Conservation (phyloP, 306 rosid species). For the Cicer arietinum region DNA sequence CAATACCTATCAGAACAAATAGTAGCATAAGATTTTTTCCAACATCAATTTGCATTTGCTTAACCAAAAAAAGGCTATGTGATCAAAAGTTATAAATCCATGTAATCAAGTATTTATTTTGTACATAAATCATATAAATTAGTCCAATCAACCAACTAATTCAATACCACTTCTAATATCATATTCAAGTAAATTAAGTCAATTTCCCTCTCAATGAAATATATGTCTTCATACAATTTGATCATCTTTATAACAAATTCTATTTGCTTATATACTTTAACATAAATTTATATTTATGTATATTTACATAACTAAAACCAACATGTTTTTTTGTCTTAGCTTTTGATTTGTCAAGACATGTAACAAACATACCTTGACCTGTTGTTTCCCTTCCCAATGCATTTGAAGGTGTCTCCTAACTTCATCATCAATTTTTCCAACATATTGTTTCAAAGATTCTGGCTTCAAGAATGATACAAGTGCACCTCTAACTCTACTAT, state of each 20-base stretch:
- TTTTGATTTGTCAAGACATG: neutral
- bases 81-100: neutral
- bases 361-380: constrained; percentile 51
- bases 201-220: neutral
- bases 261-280: neutral
- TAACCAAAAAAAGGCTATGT: neutral
- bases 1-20: constrained; percentile 53
- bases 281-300: neutral
- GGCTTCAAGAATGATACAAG: constrained; percentile 75
- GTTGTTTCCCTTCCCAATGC: constrained; percentile 72
- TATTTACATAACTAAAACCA: neutral
- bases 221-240: neutral
- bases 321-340: neutral
- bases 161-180: neutral
- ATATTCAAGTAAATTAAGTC: neutral
- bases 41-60: neutral
- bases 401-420: constrained; percentile 61
- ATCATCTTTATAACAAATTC: neutral
- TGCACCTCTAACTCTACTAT: constrained; percentile 68
- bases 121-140: neutral
- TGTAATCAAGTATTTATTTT: neutral
- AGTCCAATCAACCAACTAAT: neutral
- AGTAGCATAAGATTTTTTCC: neutral
- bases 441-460: constrained; percentile 69
- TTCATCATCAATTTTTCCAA: constrained; percentile 70